phyloP scores from a whole-genome alignment of 208 protist species.

The Trypanosoma cruzi region DNA sequence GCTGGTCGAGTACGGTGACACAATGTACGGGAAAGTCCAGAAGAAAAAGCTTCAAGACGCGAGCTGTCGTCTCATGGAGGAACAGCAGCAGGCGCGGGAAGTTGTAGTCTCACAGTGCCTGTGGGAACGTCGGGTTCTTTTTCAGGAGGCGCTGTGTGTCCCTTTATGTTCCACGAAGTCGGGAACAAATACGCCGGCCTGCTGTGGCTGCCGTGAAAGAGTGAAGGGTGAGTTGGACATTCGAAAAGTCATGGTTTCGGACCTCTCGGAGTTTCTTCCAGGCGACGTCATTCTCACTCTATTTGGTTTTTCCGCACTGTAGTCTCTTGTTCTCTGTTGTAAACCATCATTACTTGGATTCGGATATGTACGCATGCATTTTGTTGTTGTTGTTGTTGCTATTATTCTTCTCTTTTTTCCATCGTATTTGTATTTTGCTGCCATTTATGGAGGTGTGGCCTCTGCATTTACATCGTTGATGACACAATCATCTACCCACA shows the following conservation, averaged over 20 bases:
- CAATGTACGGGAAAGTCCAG: background rate
- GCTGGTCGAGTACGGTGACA: constrained; percentile 8
- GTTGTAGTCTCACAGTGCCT: background rate
- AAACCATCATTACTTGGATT: background rate
- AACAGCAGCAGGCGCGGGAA: constrained; percentile 1
- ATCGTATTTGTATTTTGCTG: too few relatives aligned
- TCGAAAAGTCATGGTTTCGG: constrained; percentile 25
- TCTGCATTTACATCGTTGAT: too few relatives aligned
- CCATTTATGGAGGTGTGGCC: too few relatives aligned
- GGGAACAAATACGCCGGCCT: background rate
- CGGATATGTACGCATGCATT: background rate
- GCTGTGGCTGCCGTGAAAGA: background rate
- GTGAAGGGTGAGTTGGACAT: constrained; percentile 26
- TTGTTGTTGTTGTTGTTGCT: background rate
- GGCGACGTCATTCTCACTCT: constrained; percentile 25
- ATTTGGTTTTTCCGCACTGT: constrained; percentile 7
- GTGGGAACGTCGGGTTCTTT: constrained; percentile 4
- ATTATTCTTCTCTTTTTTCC: too few relatives aligned
- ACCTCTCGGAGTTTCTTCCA: constrained; percentile 29
- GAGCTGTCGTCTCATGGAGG: background rate
- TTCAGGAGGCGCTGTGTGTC: constrained; percentile 13
- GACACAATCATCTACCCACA: too few relatives aligned
- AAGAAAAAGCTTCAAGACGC: background rate
- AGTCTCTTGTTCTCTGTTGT: too few relatives aligned
- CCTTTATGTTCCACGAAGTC: background rate